These are phyloP conservation scores for Gossypium schwendimanii DNA, from an alignment of 441 rosid genomes.

Conservation along the genomic window DNA sequence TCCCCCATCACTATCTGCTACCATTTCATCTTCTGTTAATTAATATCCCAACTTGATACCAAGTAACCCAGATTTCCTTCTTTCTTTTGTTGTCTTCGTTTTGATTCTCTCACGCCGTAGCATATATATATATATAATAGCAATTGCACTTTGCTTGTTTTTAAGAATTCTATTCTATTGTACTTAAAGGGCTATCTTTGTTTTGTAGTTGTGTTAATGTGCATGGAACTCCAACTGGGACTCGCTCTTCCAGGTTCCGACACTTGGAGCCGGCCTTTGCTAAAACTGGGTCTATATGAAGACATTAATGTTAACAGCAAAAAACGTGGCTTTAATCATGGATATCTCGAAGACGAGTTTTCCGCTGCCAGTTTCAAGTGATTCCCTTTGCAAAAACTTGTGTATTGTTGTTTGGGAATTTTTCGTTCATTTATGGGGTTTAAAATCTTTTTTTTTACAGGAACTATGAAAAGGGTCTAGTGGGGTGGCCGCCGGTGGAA, in stretches of 20 bases:
- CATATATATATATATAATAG: background rate
- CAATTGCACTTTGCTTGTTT: background rate
- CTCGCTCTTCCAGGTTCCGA: constrained; percentile 31
- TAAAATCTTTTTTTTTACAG: too few species aligned
- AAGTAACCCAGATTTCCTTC: constrained; percentile 17
- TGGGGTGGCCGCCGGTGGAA: constrained; percentile 63
- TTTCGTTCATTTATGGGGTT: too few species aligned
- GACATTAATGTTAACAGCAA: background rate
- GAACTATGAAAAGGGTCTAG: constrained; percentile 16
- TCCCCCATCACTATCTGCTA: background rate
- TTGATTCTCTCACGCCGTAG: background rate
- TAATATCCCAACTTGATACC: background rate
- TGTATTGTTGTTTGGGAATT: too few species aligned
- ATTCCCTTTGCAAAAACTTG: too few species aligned
- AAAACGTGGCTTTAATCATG: constrained; percentile 17
- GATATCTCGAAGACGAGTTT: too few species aligned
- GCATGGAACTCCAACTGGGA: constrained; percentile 42
- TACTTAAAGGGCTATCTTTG: background rate
- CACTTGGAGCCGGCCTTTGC: background rate
- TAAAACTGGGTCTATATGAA: constrained; percentile 1
- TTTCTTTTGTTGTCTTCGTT: background rate
- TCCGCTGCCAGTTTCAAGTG: too few species aligned
- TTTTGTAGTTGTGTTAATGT: background rate
- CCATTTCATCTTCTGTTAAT: background rate
- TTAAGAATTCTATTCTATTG: background rate